These are phyloP conservation scores for Fagopyrum tataricum DNA, from an alignment of 148 eudicot genomes.

Conservation along the genomic window DNA sequence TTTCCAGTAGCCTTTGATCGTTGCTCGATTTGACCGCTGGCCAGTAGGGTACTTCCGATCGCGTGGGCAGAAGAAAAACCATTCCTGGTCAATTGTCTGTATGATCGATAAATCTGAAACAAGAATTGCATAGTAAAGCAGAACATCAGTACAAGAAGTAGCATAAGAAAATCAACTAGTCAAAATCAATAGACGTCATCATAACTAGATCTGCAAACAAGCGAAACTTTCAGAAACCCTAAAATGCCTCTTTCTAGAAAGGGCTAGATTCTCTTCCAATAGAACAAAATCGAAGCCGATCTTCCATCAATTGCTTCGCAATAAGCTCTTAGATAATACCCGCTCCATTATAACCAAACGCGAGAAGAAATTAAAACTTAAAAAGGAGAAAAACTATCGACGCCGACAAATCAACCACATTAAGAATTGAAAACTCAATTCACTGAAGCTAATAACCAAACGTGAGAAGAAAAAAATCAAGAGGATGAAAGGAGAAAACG, in stretches of 20 bases:
- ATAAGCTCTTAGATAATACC: not conserved
- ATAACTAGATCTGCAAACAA: conserved; percentile 1
- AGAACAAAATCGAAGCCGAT: not conserved
- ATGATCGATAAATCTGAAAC: conserved; percentile 59
- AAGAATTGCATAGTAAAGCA: not conserved
- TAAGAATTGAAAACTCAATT: conserved; percentile 1
- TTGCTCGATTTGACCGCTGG: conserved; percentile 80
- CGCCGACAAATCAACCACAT: not conserved
- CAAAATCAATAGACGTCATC: not conserved
- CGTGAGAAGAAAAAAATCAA: not conserved
- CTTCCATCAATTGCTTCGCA: not conserved
- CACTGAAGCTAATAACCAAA: not conserved
- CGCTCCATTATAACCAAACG: not conserved
- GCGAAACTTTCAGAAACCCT: not conserved
- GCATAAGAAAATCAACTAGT: not conserved
- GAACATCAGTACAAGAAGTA: too few species aligned
- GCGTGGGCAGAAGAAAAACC: conserved; percentile 93
- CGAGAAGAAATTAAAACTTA: not conserved
- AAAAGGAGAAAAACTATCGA: not conserved
- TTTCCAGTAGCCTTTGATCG: conserved; percentile 89
- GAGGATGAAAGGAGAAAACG: not conserved
- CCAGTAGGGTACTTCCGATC: conserved; percentile 90
- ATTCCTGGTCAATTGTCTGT: conserved; percentile 60
- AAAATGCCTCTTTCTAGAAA: not conserved
- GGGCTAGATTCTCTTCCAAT: not conserved